Evolutionary conservation across 768 basidiomycete species (phyloP), one percentile per base, ranked within the genome.

Genomic region (Pleurotus tuoliensis): DNA sequence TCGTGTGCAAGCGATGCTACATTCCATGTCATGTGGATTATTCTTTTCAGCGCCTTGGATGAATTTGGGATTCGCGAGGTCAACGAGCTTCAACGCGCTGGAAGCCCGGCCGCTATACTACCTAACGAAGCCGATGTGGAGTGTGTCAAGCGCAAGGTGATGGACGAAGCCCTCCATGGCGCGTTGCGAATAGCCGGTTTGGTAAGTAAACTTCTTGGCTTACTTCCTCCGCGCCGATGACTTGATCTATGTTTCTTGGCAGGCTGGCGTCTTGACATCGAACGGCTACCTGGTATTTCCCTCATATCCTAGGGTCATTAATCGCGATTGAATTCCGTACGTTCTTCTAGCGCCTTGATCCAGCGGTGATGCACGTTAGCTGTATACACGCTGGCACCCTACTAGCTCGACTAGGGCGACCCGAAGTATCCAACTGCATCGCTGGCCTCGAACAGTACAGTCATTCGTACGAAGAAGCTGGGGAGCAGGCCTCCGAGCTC

Each of bases 11-110:
- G 88, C 65, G 90, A 94, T 66, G 90, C 91, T 25, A 92, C 89
- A 25, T 95, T 90, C 67, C 94, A 97, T 71, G 83, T 89, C 63
- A 88, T 95, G 83, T 96, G 92, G 92, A 85, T 94, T 58, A 82
- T 86, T 41, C 70, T 94, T 3, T 88, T 90, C 69, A 84, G 79
- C 59, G 92, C 93, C 1, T 71, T 96, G 60, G 87, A 92, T 57
- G 92, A 95, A 56, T 93, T 82, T 65, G 92, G 92, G 9, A 77
- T 96, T 56, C 83, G 83, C 59, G 92, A 94, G 63, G 69, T 83
- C 58, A 88, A 87, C 66, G 74, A 80, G 47, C 66, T 73, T 8
- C 64, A 67, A 24, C 71, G 76, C 43, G 61, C 72, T 47, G 68
- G 71, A n/a, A 68, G 69, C 51, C 64, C 69, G 24, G 62, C 70